Base-by-base conservation (phyloP, 306 rosid genomes). In the Corylus americana region DNA sequence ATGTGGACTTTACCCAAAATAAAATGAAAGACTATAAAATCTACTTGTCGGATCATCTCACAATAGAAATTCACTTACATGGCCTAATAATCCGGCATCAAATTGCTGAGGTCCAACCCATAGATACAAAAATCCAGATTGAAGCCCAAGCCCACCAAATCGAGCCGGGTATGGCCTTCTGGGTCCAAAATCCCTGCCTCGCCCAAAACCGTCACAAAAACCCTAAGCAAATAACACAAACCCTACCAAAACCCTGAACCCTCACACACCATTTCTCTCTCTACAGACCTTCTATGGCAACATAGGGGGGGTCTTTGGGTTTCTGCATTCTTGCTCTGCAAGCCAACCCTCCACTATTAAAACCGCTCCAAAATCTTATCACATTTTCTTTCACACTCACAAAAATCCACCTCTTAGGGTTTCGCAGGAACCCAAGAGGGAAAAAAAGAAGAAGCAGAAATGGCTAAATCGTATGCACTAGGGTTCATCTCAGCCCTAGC, bases 401-500 rank as follows among this genome's bases (percentile, higher is more conserved):
- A 8, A 42, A 67, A 67, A 1, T 2, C 51, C 71, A 17, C 11
- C 71, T 55, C 71, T 55, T 47, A 17, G 73, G 73, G 20, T 64
- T 81, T 45, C 8, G n/a, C 20, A 11, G 37, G 53, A 47, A 29
- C 50, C 47, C 64, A 7, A 37, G 37, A 6, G 25, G 17, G 31
- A 67, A 18, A 22, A 27, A 5, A 67, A 67, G 20, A n/a, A 64
- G 49, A 22, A 29, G 62, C 17, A 64, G 66, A 35, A 85, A 92
- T 90, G 97, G 86, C 87, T 3, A 92, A 83, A 82, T 77, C 88
- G 13, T 88, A 85, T 29, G 82, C 93, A 50, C 78, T 85, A 2
- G 88, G 89, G 27, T 78, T 92, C 9, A 22, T 92, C 8, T 78
- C 97, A 4, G 92, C 92, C 77, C 77, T 90, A 8, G 93, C 90